Conservation (phyloP, 768 basidiomycete genomes). For the Podaxis rugospora region DNA sequence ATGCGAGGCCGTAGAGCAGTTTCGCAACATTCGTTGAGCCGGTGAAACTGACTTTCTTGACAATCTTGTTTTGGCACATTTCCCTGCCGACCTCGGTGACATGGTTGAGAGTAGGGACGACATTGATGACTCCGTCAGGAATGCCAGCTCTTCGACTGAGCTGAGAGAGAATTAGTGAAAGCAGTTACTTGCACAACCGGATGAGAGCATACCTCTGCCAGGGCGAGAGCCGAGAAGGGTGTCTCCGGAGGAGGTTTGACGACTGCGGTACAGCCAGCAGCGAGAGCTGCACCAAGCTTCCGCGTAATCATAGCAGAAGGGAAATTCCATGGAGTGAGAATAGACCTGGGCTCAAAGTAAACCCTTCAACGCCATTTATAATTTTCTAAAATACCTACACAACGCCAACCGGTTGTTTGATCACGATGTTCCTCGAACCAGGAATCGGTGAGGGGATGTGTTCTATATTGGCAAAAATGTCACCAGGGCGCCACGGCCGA, state of each 20-base stretch:
- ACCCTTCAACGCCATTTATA: neutral
- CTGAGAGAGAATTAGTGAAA: conserved; percentile 28
- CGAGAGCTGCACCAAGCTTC: conserved; percentile 86
- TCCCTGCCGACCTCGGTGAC: conserved; percentile 87
- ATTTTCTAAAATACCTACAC: conserved; percentile 28
- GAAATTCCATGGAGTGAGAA: conserved; percentile 90
- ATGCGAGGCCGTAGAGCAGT: conserved; percentile 64
- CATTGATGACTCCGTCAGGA: conserved; percentile 92
- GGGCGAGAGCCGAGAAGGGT: conserved; percentile 87
- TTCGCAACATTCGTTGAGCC: conserved; percentile 84
- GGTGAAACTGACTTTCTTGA: conserved; percentile 91
- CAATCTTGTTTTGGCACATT: conserved; percentile 82
- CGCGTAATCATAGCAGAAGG: conserved; percentile 93
- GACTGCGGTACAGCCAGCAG: conserved; percentile 94
- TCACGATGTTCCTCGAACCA: conserved; percentile 75
- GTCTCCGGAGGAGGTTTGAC: conserved; percentile 96
- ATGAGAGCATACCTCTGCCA: conserved; percentile 69
- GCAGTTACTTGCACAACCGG: neutral
- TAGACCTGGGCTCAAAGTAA: conserved; percentile 44
- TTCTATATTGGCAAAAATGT: conserved; percentile 37
- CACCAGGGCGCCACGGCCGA: neutral
- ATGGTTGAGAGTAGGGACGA: conserved; percentile 85
- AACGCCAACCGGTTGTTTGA: conserved; percentile 87
- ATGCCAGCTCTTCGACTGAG: conserved; percentile 86
- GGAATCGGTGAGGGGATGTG: conserved; percentile 74